Base-by-base conservation (phyloP, 2,329 filamentous ascomycete species). In the Cladosporium sp. region DNA sequence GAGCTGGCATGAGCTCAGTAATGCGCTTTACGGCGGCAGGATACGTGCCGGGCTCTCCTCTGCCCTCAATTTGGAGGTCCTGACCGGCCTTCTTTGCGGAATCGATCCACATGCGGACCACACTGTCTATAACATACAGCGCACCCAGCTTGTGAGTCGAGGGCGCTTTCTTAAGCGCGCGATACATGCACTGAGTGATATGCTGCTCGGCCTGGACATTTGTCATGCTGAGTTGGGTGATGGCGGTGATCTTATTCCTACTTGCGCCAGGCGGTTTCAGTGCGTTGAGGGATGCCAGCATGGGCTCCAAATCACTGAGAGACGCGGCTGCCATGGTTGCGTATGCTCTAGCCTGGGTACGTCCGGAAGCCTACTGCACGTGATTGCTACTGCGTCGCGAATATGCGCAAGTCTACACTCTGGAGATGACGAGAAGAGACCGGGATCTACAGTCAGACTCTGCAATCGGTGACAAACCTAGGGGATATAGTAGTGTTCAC, bases 81-180 rank as follows among this genome's bases (percentile, higher is more conserved):
- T 98, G 93, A 75, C 91, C 92, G 72, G 91, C 87, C 76, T 89
- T 87, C 82, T 93, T 95, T 76, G 95, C 94, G 81, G 93, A 91
- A 80, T 98, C 94, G 84, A 97, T 89, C 94, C 95, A 99, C 84
- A 96, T 94, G 82, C 95, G 92, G 80, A 93, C 94, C 87, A 99
- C 93, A 85, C 94, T 97, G 86, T 99, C 95, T 93, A 99, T 92
- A 83, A 98, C 93, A 89, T 99, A 99, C 83, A 99, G 90, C 77
- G 97, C 93, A 82, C 95, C 95, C 80, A 99, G 87, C 83, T 99
- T 99, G 87, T 99, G 94, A 78, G 93, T 96, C 78, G 88, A 88
- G 68, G 92, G 92, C 72, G 93, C 90, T 81, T 95, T 96, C 81
- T 96, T 97, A 86, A 98, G 96, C 77, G 97, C 93, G 71, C 93